Evolutionary conservation across 768 basidiomycete species (phyloP), one percentile per base, ranked within the genome.

Genomic region (Mycena polygramma): DNA sequence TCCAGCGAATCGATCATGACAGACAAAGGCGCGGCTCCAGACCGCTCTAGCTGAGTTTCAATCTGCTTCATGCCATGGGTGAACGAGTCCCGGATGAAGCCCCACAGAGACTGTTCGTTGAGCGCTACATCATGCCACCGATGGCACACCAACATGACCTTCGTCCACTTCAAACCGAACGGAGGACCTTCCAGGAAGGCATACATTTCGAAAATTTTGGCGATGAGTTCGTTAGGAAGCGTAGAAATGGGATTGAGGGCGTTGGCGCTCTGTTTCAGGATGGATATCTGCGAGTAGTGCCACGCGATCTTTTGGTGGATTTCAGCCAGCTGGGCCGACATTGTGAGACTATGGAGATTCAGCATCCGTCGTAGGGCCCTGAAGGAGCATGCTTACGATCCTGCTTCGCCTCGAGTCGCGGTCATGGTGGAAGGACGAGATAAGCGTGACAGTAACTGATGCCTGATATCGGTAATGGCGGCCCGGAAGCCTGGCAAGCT

Each of bases 211-310:
- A 69, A 49, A 7, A 69, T 63, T 14, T 51, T 37, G 37, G 46
- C 24, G 10, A 63, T 14, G 22, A 69, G 20, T n/a, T 63, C 60
- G 48, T 69, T 63, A 26, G 68, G 68, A 22, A 69, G 61, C 1
- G n/a, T 26, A 46, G 15, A 48, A 10, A 68, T 68, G 1, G 67
- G 60, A 4, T 36, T 30, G 14, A 68, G 59, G 9, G 67, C 39
- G 24, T 69, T 69, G 0, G 19, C 13, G 30, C 53, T 48, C 22
- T 53, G 46, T 36, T 69, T 63, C 22, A 69, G 17, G 7, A 63
- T 39, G 0, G 68, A 24, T 39, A 69, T 69, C 26, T 69, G 68
- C 10, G n/a, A 17, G 54, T 63, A 63, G 45, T 69, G 68, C 60
- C 61, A 69, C 0, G 43, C 60, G 26, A 69, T 69, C 46, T 24